Conservation (phyloP, 169 alveolate genomes). For the Besnoitia besnoiti region DNA sequence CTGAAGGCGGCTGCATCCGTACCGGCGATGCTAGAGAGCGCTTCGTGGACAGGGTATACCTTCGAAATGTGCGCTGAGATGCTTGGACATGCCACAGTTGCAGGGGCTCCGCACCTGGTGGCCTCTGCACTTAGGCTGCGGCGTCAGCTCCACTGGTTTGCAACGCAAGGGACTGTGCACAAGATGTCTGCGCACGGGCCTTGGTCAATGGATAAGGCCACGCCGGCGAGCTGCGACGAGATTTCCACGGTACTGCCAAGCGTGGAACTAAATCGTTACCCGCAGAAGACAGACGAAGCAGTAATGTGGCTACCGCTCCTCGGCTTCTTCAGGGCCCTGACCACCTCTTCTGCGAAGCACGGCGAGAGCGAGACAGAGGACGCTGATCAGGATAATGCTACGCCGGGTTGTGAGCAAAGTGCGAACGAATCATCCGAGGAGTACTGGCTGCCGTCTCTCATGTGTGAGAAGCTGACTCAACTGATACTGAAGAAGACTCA, state of each 20-base stretch:
- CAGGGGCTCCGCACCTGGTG: slow-evolving; percentile 41
- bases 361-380: neutral
- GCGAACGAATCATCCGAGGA: too few relatives aligned
- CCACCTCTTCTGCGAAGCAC: neutral
- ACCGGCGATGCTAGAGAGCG: neutral
- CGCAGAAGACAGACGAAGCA: neutral
- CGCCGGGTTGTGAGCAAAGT: too few relatives aligned
- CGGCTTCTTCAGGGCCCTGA: slow-evolving; percentile 17
- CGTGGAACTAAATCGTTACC: too few relatives aligned
- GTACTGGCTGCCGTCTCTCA: too few relatives aligned
- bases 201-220: too few relatives aligned
- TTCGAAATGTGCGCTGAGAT: slow-evolving; percentile 40
- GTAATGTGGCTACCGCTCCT: neutral
- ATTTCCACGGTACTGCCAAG: too few relatives aligned
- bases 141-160: slow-evolving; percentile 51
- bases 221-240: too few relatives aligned
- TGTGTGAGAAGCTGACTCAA: neutral
- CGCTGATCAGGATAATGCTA: neutral
- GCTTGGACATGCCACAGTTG: slow-evolving; percentile 65
- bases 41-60: neutral
- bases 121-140: slow-evolving; percentile 58
- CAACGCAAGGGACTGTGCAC: neutral
- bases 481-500: neutral
- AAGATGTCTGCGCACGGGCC: too few relatives aligned
- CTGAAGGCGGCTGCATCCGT: neutral